These are phyloP conservation scores for Saprolegnia diclina DNA, from an alignment of 352 stramenopile genomes.

Conservation along the genomic window DNA sequence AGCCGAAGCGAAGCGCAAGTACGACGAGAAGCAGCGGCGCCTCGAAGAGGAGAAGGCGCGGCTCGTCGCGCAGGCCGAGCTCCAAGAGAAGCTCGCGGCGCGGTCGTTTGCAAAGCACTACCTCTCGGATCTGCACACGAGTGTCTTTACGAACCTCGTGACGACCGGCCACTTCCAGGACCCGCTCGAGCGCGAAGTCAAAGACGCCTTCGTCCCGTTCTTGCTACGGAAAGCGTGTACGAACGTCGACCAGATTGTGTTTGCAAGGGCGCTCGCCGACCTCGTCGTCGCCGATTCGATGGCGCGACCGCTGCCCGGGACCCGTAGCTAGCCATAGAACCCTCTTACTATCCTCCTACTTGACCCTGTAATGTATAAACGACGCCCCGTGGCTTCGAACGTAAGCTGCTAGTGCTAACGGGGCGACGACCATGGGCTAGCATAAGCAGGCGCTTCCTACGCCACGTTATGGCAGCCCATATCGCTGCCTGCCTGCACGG, in stretches of 20 bases:
- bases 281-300: conserved; percentile 3
- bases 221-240: conserved; percentile 20
- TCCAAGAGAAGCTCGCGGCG: conserved; percentile 91
- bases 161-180: conserved; percentile 87
- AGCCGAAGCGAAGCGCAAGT: conserved; percentile 87
- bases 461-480: too few species aligned
- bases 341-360: not conserved
- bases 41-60: conserved; percentile 76
- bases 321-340: not conserved
- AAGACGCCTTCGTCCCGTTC: conserved; percentile 69
- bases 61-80: conserved; percentile 61
- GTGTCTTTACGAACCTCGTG: conserved; percentile 85
- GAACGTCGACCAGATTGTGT: conserved; percentile 24
- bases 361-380: not conserved
- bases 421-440: too few species aligned
- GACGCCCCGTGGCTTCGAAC: too few species aligned
- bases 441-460: too few species aligned
- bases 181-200: conserved; percentile 76
- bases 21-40: conserved; percentile 86
- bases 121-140: conserved; percentile 72
- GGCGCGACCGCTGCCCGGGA: not conserved
- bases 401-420: too few species aligned
- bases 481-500: too few species aligned
- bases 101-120: conserved; percentile 86
- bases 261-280: conserved; percentile 18